Evolutionary conservation across 2,329 filamentous ascomycete genomes (phyloP), one percentile per base, ranked within the genome.

Genomic region (Fusarium globosum): DNA sequence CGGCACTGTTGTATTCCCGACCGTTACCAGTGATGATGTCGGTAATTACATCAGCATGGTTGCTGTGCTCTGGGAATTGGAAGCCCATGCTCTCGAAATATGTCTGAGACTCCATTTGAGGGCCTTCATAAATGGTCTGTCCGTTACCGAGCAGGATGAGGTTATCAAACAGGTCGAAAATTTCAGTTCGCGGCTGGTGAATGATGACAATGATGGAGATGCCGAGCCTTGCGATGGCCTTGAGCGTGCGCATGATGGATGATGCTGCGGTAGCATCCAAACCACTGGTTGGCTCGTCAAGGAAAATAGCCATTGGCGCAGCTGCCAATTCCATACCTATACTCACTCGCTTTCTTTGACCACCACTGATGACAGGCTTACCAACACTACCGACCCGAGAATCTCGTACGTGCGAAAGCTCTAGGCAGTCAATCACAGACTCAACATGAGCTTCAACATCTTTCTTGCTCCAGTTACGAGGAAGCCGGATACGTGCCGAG

Each of bases 21-120:
- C 88, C 88, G 69, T 89, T 87, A 7, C 88, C 88, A 0, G 88
- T 88, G 73, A 90, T 87, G 71, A 91, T 90, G 60, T 91, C 89
- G n/a, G 89, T 89, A 30, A 91, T 84, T 2, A 88, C 82, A 69
- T 91, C 89, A 14, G 87, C 89, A 11, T 84, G 85, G 71, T 91
- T 91, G 49, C 82, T 83, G 64, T 86, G 82, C 21, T 79, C 67
- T 2, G 85, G 85, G 65, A 91, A 88, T 0, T 78, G 74, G 77
- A 87, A 90, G 6, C 89, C 88, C 18, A 87, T 79, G 39, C 80
- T 75, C 73, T 88, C 84, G 64, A 91, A 90, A 76, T 88, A 89
- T 6, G 73, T 64, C 57, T 84, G 83, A 2, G 85, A 85, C 3
- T 82, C 81, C 15, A 66, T 70, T 42, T 86, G 85, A 4, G 83